Evolutionary conservation across 257 asterid genomes (phyloP).

Genomic region (Schizonepeta tenuifolia): DNA sequence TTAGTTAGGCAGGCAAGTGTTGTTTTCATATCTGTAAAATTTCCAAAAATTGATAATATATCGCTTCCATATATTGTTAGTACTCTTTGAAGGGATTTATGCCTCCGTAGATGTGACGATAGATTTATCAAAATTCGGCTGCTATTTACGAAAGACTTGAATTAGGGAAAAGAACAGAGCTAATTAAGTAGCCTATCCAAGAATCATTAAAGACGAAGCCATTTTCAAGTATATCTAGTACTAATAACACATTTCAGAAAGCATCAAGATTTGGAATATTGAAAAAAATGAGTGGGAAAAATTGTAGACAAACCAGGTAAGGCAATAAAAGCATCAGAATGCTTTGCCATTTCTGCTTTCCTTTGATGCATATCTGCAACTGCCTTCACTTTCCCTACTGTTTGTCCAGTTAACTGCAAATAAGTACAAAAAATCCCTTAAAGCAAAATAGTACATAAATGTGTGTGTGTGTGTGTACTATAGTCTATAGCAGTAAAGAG

Average conservation of each 20-base stretch:
- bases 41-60: conserved; percentile 31
- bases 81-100: background rate
- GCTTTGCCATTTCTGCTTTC: conserved; percentile 97
- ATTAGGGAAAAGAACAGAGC: too few species aligned
- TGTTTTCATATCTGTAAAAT: conserved; percentile 26
- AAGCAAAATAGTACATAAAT: conserved; percentile 25
- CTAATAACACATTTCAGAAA: background rate
- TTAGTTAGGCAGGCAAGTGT: conserved; percentile 20
- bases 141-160: background rate
- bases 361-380: conserved; percentile 99
- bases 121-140: background rate
- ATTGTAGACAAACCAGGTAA: conserved; percentile 73
- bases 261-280: background rate
- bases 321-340: conserved; percentile 99
- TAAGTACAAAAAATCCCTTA: conserved; percentile 34
- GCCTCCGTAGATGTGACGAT: background rate
- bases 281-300: background rate
- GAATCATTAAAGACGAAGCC: background rate
- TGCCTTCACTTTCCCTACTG: conserved; percentile 99
- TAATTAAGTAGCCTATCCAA: background rate
- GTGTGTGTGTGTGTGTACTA: conserved; percentile 17
- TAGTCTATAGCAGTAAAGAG: conserved; percentile 46
- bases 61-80: background rate
- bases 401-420: conserved; percentile 91
- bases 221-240: background rate